Percentiles rank a stretch among this genome's conserved stretches.
phyloP scores from a whole-genome alignment of 768 basidiomycete genomes.

The Mycena epipterygia region DNA sequence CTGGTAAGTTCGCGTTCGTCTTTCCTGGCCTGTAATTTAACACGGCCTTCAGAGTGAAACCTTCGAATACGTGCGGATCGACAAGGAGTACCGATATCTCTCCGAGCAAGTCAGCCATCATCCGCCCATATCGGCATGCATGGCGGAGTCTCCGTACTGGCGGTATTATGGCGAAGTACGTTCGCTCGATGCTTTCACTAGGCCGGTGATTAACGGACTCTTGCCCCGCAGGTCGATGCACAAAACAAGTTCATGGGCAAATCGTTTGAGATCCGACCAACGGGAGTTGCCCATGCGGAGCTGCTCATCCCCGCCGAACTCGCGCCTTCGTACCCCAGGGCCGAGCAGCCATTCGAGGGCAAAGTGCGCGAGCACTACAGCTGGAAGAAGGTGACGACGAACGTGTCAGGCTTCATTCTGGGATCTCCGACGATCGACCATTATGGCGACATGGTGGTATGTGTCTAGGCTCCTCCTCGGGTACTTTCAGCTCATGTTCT shows the following conservation, averaged over 20 bases:
- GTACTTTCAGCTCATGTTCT: conserved; percentile 8
- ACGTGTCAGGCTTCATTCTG: conserved; percentile 92
- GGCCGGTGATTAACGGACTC: not conserved
- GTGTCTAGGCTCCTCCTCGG: conserved; percentile 48
- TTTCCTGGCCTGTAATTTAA: conserved; percentile 5
- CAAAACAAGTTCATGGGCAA: conserved; percentile 98
- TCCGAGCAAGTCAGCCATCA: conserved; percentile 99
- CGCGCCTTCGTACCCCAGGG: conserved; percentile 73
- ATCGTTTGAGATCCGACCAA: conserved; percentile 96
- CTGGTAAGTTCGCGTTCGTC: conserved; percentile 63
- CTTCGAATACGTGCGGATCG: conserved; percentile 91
- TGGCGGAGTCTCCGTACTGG: conserved; percentile 92
- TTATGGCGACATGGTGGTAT: conserved; percentile 93
- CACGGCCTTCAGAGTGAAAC: conserved; percentile 79
- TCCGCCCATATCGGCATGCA: conserved; percentile 96
- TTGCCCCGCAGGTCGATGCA: conserved; percentile 80
- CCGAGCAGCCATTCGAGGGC: conserved; percentile 56
- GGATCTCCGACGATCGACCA: conserved; percentile 92
- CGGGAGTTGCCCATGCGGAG: conserved; percentile 93
- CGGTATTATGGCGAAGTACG: conserved; percentile 89
- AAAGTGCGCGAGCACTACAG: conserved; percentile 91
- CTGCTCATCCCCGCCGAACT: conserved; percentile 79
- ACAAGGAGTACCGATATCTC: conserved; percentile 92
- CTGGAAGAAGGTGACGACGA: conserved; percentile 96
- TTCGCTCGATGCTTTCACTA: not conserved